These are phyloP conservation scores for Lippia alba DNA, from an alignment of 305 asterid genomes.

Conservation along the genomic window DNA sequence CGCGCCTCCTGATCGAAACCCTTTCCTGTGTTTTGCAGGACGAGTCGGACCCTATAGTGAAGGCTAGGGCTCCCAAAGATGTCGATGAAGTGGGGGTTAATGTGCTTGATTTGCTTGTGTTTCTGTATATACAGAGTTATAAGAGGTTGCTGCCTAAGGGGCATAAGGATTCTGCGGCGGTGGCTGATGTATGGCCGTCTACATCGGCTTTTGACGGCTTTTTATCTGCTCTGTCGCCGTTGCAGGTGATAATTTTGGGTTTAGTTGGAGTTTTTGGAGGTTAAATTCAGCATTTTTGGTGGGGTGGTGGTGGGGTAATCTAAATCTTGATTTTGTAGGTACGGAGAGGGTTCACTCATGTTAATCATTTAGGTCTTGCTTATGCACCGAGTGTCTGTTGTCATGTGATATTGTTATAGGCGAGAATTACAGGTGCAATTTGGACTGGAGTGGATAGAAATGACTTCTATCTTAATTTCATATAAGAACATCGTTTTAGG, in stretches of 20 bases:
- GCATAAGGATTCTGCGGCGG: constrained; percentile 89
- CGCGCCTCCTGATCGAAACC: constrained; percentile 80
- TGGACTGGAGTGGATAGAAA: constrained; percentile 21
- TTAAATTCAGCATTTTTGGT: not conserved
- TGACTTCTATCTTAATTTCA: not conserved
- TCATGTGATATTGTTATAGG: constrained; percentile 1
- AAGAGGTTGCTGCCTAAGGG: constrained; percentile 91
- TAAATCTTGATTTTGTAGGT: constrained; percentile 6
- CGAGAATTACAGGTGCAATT: constrained; percentile 10
- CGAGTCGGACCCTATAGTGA: constrained; percentile 71
- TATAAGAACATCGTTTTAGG: constrained; percentile 10
- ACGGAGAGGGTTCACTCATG: constrained; percentile 8
- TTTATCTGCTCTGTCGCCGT: constrained; percentile 85
- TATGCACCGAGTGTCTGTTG: constrained; percentile 2
- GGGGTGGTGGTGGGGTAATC: not conserved
- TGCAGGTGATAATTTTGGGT: constrained; percentile 62
- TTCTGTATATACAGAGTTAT: constrained; percentile 77
- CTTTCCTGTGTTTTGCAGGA: constrained; percentile 68
- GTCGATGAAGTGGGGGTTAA: constrained; percentile 65
- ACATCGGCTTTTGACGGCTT: constrained; percentile 94
- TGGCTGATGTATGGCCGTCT: constrained; percentile 99
- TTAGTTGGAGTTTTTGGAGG: not conserved
- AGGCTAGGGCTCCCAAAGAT: constrained; percentile 52
- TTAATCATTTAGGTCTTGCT: constrained; percentile 1
- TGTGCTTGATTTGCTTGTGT: constrained; percentile 80